These are phyloP conservation scores for Apiospora koreana DNA, from an alignment of 2,329 filamentous ascomycete species.

Conservation along the genomic window DNA sequence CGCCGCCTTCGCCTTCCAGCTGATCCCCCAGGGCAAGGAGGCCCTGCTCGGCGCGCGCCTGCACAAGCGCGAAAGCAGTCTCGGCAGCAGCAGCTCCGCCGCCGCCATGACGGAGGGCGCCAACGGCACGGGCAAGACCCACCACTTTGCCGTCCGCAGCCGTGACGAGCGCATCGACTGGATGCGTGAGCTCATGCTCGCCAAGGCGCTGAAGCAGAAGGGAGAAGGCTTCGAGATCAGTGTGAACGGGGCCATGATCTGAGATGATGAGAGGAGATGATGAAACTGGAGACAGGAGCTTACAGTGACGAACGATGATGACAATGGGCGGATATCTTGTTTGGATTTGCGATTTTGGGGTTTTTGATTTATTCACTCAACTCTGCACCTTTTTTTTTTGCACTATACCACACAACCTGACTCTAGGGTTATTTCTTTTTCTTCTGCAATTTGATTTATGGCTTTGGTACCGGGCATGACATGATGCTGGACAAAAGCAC, in stretches of 20 bases:
- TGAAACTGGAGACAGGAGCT: background rate
- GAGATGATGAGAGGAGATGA: constrained; percentile 16
- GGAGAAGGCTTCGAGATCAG: constrained; percentile 80
- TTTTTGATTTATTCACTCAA: background rate
- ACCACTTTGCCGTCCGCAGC: constrained; percentile 88
- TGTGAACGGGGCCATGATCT: constrained; percentile 79
- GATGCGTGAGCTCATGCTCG: constrained; percentile 93
- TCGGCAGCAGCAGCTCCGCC: constrained; percentile 34
- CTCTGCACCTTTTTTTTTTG: background rate
- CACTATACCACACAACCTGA: constrained; percentile 1
- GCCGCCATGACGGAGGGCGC: constrained; percentile 41
- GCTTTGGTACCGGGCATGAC: background rate
- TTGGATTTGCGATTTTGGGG: background rate
- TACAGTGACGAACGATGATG: background rate
- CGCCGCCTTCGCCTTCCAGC: constrained; percentile 80
- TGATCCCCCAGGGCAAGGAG: constrained; percentile 69
- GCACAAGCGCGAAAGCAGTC: constrained; percentile 53
- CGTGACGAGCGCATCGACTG: constrained; percentile 94
- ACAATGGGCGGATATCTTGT: background rate
- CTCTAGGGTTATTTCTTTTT: background rate
- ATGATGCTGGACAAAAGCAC: constrained; percentile 6
- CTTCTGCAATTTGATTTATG: background rate
- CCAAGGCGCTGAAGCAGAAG: constrained; percentile 84
- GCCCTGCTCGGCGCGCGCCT: constrained; percentile 45
- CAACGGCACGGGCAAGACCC: constrained; percentile 75